Percentiles rank a stretch among this genome's conserved stretches.
Conservation (phyloP, 2,329 filamentous ascomycete genomes). For the Sclerotinia borealis region DNA sequence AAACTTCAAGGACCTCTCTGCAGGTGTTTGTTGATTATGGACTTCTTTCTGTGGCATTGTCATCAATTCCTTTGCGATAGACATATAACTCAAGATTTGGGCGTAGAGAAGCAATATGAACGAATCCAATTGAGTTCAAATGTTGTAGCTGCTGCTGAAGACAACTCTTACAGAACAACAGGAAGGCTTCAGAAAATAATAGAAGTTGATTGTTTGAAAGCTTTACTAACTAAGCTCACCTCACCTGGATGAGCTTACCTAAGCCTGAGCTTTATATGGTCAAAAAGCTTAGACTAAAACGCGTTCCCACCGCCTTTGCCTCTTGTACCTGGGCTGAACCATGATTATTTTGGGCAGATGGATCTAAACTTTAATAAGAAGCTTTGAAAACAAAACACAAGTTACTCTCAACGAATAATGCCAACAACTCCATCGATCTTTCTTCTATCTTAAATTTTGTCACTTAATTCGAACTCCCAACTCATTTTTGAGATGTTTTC, state of each 20-base stretch:
- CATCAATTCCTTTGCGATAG: neutral
- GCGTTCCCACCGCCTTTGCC: neutral
- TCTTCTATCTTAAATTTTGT: neutral
- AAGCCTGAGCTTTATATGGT: neutral
- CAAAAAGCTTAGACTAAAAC: neutral
- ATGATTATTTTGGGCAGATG: neutral
- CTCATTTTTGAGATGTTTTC: constrained; percentile 48
- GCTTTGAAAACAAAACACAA: neutral
- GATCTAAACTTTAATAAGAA: neutral
- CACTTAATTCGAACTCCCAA: neutral
- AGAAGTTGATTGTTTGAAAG: neutral
- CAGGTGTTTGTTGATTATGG: neutral
- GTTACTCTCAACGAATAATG: neutral
- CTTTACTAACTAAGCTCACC: too few relatives aligned
- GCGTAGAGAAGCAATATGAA: neutral
- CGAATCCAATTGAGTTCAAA: neutral
- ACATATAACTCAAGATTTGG: neutral
- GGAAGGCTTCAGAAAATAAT: neutral
- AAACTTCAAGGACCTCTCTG: neutral
- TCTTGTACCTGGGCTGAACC: neutral
- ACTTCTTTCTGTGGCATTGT: neutral
- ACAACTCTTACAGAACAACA: neutral
- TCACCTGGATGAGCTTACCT: too few relatives aligned
- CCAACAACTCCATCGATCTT: neutral
- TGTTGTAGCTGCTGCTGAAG: too few relatives aligned